Percentiles rank a stretch among this genome's conserved stretches.
phyloP scores from a whole-genome alignment of 352 stramenopile species.

The Thalassiosira exigua region DNA sequence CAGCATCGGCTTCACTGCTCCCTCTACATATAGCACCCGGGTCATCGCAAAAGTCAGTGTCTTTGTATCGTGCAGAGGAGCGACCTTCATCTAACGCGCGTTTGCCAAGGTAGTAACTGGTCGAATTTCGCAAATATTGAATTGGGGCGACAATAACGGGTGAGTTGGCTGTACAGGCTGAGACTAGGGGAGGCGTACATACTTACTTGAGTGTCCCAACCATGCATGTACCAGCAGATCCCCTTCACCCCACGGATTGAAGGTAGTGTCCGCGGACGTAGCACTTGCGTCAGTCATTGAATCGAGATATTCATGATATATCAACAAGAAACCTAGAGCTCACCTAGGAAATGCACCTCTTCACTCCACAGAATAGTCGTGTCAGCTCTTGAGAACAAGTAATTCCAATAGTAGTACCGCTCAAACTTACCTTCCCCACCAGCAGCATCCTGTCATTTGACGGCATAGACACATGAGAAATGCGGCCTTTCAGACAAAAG shows the following conservation, averaged over 20 bases:
- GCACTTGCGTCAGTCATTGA: too few species aligned
- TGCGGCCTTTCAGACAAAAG: background rate
- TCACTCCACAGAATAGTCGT: slow-evolving; percentile 49
- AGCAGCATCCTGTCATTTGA: too few species aligned
- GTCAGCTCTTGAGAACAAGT: slow-evolving; percentile 28
- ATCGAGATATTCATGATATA: too few species aligned
- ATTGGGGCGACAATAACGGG: slow-evolving; percentile 38
- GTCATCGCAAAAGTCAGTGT: slow-evolving; percentile 45
- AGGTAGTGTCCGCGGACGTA: too few species aligned
- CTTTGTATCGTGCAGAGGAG: slow-evolving; percentile 8
- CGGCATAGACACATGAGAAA: background rate
- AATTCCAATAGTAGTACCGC: slow-evolving; percentile 1
- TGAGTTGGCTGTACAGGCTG: slow-evolving; percentile 42
- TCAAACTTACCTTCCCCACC: too few species aligned
- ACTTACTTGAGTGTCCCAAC: slow-evolving; percentile 56
- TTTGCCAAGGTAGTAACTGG: slow-evolving; percentile 49
- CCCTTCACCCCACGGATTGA: too few species aligned
- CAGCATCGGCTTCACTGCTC: slow-evolving; percentile 31
- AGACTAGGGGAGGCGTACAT: slow-evolving; percentile 30
- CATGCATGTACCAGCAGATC: slow-evolving; percentile 41
- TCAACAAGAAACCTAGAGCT: too few species aligned
- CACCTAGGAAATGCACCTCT: slow-evolving; percentile 40
- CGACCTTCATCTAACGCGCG: slow-evolving; percentile 11
- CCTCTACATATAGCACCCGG: slow-evolving; percentile 60
- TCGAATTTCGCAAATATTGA: too few species aligned